Conservation (phyloP, 2,329 filamentous ascomycete genomes). For the Alternaria burnsii region DNA sequence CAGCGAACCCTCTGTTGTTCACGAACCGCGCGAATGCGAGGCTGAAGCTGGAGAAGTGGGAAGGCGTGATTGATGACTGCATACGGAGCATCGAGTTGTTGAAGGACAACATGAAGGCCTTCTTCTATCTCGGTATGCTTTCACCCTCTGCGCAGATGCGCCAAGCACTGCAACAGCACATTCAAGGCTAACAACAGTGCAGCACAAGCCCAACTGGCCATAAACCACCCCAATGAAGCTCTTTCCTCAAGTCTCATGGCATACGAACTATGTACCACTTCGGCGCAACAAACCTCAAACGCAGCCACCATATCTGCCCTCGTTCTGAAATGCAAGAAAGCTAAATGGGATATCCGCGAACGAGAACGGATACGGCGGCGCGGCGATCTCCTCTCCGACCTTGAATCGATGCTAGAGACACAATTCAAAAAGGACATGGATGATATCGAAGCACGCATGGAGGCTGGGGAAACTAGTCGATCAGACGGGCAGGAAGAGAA, state of each 20-base stretch:
- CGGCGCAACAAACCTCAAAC: slow-evolving; percentile 68
- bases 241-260: slow-evolving; percentile 74
- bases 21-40: slow-evolving; percentile 89
- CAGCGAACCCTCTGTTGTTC: slow-evolving; percentile 79
- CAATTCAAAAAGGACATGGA: slow-evolving; percentile 46
- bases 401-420: slow-evolving; percentile 57
- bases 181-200: slow-evolving; percentile 21
- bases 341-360: slow-evolving; percentile 82
- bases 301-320: slow-evolving; percentile 75
- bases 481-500: slow-evolving; percentile 59
- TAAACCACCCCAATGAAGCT: slow-evolving; percentile 77
- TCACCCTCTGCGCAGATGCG: not conserved
- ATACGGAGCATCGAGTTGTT: slow-evolving; percentile 74
- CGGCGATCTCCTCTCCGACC: slow-evolving; percentile 66
- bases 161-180: not conserved
- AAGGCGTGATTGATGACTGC: slow-evolving; percentile 80
- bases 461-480: slow-evolving; percentile 49
- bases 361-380: slow-evolving; percentile 65
- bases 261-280: slow-evolving; percentile 72
- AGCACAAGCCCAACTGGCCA: slow-evolving; percentile 80
- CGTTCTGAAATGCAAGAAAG: slow-evolving; percentile 83
- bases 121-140: slow-evolving; percentile 71
- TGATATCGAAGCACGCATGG: slow-evolving; percentile 50
- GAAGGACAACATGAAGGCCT: slow-evolving; percentile 77
- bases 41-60: slow-evolving; percentile 76